Base-by-base conservation (phyloP, 495 filamentous ascomycete species). In the Xylaria grammica region DNA sequence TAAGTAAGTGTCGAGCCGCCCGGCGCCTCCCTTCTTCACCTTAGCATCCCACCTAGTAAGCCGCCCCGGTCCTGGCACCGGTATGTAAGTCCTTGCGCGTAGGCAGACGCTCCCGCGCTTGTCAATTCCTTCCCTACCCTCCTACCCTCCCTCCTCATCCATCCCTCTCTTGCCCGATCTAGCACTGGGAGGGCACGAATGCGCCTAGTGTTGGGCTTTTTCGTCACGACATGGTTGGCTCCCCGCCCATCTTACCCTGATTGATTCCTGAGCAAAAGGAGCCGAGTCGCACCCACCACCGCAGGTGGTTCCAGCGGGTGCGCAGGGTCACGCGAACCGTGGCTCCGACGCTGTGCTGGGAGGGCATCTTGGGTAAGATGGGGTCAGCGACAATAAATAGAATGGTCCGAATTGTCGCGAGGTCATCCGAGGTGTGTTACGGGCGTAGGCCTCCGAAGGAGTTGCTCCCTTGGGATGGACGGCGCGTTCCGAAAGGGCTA, bases 341-440 rank as follows among this genome's bases (percentile, higher is more conserved):
- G 24, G 36, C 36, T 11, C 36, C 6, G 22, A 45, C 55, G 20
- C 27, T 42, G 27, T 48, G 36, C 36, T 24, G 44, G 48, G 2
- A 5, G 20, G 19, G 3, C 26, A 22, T 49, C 4, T n/a, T 59
- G 27, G 42, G 56, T 34, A 34, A 36, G 20, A 34, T 34, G 7
- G 15, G 19, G 42, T 24, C 56, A 48, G 42, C 42, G 6, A 34
- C 29, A 59, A 59, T 32, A 46, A 48, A 48, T 45, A 45, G 38
- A 19, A 58, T 32, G 15, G 13, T 2, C 26, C 26, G 13, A 20
- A 19, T 44, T 7, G 26, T 48, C 4, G 27, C 8, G 36, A 48
- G n/a, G 56, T 48, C 56, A 59, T 59, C 56, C 24, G 26, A 32
- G 38, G 13, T 15, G 56, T 15, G 11, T 6, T 6, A 3, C 40